Base-by-base conservation (phyloP, 768 basidiomycete genomes). In the Daedaleopsis nitida region DNA sequence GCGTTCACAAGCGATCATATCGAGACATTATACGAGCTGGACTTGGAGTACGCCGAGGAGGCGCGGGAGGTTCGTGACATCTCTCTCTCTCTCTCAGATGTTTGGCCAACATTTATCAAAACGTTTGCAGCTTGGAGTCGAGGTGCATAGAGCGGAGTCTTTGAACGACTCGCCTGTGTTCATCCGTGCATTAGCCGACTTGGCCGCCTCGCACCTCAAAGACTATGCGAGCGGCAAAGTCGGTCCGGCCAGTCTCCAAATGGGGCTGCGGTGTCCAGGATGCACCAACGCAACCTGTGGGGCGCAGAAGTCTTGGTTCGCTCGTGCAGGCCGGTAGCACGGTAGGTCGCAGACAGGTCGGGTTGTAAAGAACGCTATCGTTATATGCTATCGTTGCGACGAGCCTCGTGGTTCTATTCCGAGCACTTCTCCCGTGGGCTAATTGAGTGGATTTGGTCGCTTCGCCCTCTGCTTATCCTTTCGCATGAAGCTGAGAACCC, bases 1-100 rank as follows among this genome's bases (percentile, higher is more conserved):
- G 97, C 97, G 24, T 99, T 99, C 78, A 99, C 97, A 14, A 95
- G 91, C 73, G 97, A 99, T 76, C 97, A 99, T 73, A 98, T 99
- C 69, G 97, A 99, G 80, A 99, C 97, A 23, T 80, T 99, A 52
- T 98, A 92, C 69, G 97, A 99, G 77, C 81, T 98, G 52, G 97
- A 99, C 74, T 74, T 96, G 55, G 97, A 99, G 73, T 97, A 98
- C 70, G 83, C 83, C 59, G 88, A 87, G 75, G 96, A 98, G 76
- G 97, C 92, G 10, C 83, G 83, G 72, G 88, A 96, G 86, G 95
- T 95, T 68, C 71, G 85, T 70, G 48, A 21, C 44, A 43, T 23
- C 14, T 14, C 17, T 39, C 23, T 17, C 1, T 1, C 44, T n/a
- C n/a, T n/a, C n/a, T n/a, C n/a, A n/a, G 1, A 19, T 8, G 13